Base-by-base conservation (phyloP, 257 asterid species). In the Solanum virginianum region DNA sequence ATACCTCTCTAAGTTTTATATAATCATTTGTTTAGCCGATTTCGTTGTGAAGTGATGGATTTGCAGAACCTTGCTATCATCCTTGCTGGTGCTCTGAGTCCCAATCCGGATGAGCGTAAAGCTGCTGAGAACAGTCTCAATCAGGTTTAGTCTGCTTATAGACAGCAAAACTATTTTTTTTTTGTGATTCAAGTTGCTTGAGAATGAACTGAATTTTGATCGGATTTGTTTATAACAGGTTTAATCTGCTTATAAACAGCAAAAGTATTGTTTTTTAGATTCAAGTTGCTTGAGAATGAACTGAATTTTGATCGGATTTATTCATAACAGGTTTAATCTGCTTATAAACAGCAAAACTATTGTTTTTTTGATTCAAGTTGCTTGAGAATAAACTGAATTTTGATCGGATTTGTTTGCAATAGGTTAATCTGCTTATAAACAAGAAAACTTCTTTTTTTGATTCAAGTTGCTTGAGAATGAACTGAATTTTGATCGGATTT, bases 91-190 rank as follows among this genome's bases (percentile, higher is more conserved):
- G 98, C 98, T 4, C 91, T 95, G 56, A 93, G 99, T 87, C 94
- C 94, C 84, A 93, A 91, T 90, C 99, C 96, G 0, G 91, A 86
- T 89, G 95, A 97, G 84, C 93, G 99, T 49, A 95, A 92, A 88
- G 93, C 98, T 11, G 98, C 99, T 20, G 99, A 97, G 84, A 93
- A 90, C n/a, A 92, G 95, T 86, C 95, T 97, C 69, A 94, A 90
- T 92, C 99, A 97, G 95, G 99, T 97, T 24, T 53, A 2, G 12
- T 53, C 26, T 72, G 80, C 7, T 45, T 74, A 74, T 45, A 18
- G 45, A 15, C n/a, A n/a, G 4, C 32, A 45, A 3, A 47, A 12
- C 39, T 49, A 29, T 47, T 75, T 43, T 22, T n/a, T 29, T 7
- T 66, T 81, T 20, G 11, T 45, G 3, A 24, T 54, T 17, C 0